Evolutionary conservation across 2,329 filamentous ascomycete genomes (phyloP).

Genomic region (Beauveria asiatica): DNA sequence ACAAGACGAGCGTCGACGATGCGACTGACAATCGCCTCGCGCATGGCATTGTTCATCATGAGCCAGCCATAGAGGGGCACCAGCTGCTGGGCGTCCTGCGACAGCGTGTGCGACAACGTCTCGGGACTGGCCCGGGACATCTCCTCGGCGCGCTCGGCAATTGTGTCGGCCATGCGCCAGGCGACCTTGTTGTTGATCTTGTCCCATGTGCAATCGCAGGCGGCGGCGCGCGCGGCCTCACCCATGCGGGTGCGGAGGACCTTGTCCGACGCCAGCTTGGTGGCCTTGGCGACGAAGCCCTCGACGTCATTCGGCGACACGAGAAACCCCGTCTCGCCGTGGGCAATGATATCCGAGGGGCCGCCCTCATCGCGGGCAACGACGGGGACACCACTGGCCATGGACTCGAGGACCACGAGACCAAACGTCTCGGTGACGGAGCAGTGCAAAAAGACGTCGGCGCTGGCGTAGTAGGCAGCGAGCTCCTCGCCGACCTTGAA

Average conservation of each 20-base stretch:
- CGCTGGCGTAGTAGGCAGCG: conserved; percentile 58
- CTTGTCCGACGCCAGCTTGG: conserved; percentile 38
- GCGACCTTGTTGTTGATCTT: conserved; percentile 64
- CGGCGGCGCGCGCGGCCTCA: conserved; percentile 41
- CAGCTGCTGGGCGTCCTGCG: conserved; percentile 21
- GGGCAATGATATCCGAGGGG: conserved; percentile 56
- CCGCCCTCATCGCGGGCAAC: conserved; percentile 62
- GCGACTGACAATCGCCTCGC: conserved; percentile 25
- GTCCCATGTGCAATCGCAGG: conserved; percentile 59
- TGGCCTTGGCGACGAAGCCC: conserved; percentile 46
- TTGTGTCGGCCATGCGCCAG: conserved; percentile 50
- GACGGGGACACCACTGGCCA: conserved; percentile 63
- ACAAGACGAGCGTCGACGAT: conserved; percentile 36
- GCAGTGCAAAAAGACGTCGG: conserved; percentile 63
- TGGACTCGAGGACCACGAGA: conserved; percentile 60
- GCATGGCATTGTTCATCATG: conserved; percentile 31
- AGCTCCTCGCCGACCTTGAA: conserved; percentile 53
- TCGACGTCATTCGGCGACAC: conserved; percentile 51
- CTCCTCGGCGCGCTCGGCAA: conserved; percentile 36
- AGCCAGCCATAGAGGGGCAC: conserved; percentile 37
- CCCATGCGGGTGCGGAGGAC: conserved; percentile 37
- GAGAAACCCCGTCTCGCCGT: conserved; percentile 53
- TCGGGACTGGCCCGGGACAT: conserved; percentile 12
- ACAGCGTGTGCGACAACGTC: conserved; percentile 12
- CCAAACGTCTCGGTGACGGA: conserved; percentile 66